Evolutionary conservation across 305 asterid species (phyloP).

Genomic region (Fraxinus sp.): DNA sequence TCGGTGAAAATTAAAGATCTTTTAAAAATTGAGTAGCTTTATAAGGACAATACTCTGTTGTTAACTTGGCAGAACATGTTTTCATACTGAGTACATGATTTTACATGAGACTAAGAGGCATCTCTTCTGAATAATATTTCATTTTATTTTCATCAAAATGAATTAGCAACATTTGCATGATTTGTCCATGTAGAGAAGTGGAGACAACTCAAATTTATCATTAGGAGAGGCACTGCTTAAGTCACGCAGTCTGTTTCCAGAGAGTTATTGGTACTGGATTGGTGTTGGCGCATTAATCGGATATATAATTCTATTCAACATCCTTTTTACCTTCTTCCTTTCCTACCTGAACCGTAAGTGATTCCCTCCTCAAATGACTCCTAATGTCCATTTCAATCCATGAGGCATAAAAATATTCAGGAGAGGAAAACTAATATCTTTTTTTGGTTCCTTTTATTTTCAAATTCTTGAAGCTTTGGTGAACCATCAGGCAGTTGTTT

Average conservation of each 20-base stretch:
- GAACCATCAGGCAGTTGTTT: constrained; percentile 80
- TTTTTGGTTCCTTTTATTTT: constrained; percentile 9
- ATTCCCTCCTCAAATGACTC: constrained; percentile 23
- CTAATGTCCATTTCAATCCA: constrained; percentile 18
- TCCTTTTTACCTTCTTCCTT: constrained; percentile 77
- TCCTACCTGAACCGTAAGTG: constrained; percentile 79
- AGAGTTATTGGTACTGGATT: constrained; percentile 96
- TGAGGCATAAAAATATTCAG: not conserved
- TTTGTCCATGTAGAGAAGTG: constrained; percentile 57
- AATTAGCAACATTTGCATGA: constrained; percentile 24
- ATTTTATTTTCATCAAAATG: constrained; percentile 1
- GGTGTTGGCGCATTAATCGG: constrained; percentile 91
- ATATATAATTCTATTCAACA: constrained; percentile 72
- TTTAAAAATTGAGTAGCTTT: not conserved
- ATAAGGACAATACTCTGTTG: not conserved
- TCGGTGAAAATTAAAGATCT: not conserved
- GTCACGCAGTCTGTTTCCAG: constrained; percentile 75
- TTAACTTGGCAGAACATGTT: not conserved
- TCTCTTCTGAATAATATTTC: constrained; percentile 1
- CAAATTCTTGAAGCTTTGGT: constrained; percentile 62
- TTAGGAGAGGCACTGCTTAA: constrained; percentile 78
- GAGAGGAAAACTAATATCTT: constrained; percentile 15
- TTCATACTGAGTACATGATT: not conserved
- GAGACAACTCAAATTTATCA: constrained; percentile 49
- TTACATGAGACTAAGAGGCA: not conserved